Evolutionary conservation across 73 alveolate species (phyloP).

Genomic region (Tetrahymena thermophila): DNA sequence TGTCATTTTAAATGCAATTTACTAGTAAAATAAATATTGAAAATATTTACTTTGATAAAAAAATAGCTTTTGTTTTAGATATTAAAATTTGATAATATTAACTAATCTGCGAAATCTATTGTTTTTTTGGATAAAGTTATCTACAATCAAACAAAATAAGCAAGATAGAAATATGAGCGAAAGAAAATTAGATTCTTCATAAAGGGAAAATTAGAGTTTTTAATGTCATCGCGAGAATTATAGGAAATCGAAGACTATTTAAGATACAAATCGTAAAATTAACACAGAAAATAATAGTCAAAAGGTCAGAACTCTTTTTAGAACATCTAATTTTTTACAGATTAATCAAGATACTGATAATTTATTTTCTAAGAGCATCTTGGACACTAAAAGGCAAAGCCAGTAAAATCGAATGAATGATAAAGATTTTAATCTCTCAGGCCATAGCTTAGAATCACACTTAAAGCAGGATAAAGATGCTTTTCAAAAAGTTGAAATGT

Average conservation of each 20-base stretch:
- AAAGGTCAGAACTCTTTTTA: neutral
- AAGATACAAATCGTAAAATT: neutral
- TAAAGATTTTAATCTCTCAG: neutral
- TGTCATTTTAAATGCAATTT: neutral
- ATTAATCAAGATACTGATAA: neutral
- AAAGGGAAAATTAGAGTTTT: neutral
- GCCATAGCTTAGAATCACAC: neutral
- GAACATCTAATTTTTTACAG: neutral
- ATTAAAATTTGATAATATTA: no score
- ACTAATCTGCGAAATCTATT: no score
- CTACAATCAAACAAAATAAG: no score
- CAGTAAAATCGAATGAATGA: neutral
- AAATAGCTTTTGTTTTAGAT: neutral
- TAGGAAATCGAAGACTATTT: neutral
- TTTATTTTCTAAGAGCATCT: neutral
- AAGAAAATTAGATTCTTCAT: neutral
- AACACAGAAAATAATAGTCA: neutral
- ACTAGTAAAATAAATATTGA: neutral
- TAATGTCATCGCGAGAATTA: no score
- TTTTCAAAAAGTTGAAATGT: no score
- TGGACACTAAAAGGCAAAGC: neutral
- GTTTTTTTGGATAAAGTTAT: no score
- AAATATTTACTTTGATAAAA: neutral
- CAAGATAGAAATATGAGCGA: neutral
- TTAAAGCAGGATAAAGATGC: neutral